These are phyloP conservation scores for Glebionis coronaria DNA, from an alignment of 129 eudicot species.

Conservation along the genomic window DNA sequence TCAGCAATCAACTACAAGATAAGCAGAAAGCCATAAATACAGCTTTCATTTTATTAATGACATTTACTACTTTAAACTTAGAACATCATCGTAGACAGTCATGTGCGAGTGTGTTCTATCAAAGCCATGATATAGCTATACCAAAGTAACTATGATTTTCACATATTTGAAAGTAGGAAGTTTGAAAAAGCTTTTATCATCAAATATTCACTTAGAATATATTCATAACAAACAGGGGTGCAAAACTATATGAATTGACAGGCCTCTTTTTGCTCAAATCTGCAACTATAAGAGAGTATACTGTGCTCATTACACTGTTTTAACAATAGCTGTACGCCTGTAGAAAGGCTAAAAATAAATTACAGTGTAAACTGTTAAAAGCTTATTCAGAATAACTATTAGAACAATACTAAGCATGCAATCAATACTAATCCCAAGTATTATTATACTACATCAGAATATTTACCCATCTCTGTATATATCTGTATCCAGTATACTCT, in stretches of 20 bases:
- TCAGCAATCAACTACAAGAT: neutral
- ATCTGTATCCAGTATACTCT: neutral
- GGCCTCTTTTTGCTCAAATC: constrained; percentile 4
- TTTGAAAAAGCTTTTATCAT: neutral
- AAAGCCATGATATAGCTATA: neutral
- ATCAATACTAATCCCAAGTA: neutral
- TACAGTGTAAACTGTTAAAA: too few species aligned
- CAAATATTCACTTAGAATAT: neutral
- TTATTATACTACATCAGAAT: neutral
- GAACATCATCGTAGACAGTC: neutral
- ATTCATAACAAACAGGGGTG: neutral
- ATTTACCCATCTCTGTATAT: neutral
- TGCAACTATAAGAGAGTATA: neutral
- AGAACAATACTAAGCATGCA: neutral
- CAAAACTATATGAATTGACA: neutral
- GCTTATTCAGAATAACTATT: too few species aligned
- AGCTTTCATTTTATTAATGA: neutral
- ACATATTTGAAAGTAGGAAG: too few species aligned
- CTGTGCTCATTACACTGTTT: neutral
- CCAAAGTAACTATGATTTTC: constrained; percentile 9
- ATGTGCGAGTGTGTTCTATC: constrained; percentile 4
- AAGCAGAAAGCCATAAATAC: neutral
- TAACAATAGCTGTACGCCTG: too few species aligned
- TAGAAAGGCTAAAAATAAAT: too few species aligned
- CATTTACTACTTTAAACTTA: neutral